Percentiles rank a stretch among this genome's conserved stretches.
Evolutionary conservation across 148 eudicot species (phyloP).

Genomic region (Rhododendron williamsianum): DNA sequence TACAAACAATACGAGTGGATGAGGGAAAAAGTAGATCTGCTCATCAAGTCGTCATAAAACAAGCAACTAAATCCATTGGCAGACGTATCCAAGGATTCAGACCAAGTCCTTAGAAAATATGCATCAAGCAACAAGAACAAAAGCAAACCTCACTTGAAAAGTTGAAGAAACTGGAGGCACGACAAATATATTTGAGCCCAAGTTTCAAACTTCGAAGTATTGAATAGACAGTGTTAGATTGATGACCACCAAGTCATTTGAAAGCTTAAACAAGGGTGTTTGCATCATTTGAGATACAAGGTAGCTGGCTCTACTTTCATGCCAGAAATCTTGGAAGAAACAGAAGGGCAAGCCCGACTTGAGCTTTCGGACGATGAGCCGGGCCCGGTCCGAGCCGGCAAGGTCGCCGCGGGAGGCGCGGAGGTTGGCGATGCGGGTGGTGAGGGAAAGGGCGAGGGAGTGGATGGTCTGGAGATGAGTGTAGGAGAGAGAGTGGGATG

Average conservation of each 20-base stretch:
- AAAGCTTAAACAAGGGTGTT: not conserved
- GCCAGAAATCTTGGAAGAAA: not conserved
- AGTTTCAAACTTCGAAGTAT: not conserved
- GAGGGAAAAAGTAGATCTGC: not conserved
- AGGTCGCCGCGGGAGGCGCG: slow-evolving; percentile 63
- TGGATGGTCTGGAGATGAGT: slow-evolving; percentile 42
- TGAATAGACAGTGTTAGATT: not conserved
- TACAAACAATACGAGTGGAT: not conserved
- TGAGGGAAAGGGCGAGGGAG: slow-evolving; percentile 74
- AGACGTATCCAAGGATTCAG: not conserved
- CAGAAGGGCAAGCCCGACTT: slow-evolving; percentile 18
- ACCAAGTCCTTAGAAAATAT: not conserved
- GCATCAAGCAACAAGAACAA: not conserved
- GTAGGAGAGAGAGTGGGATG: slow-evolving; percentile 20
- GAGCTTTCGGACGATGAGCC: slow-evolving; percentile 41
- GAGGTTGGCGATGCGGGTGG: slow-evolving; percentile 63
- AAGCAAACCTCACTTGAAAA: not conserved
- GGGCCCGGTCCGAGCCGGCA: slow-evolving; percentile 53
- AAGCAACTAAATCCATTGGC: not conserved
- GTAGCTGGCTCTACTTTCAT: not conserved
- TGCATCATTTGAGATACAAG: not conserved
- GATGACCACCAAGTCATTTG: not conserved
- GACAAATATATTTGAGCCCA: not conserved
- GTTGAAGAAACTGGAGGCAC: not conserved
- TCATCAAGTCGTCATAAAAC: not conserved